Evolutionary conservation across 1,139 yeast genomes (phyloP), one percentile per base, ranked within the genome.

Genomic region (Kodamaea derodonti): DNA sequence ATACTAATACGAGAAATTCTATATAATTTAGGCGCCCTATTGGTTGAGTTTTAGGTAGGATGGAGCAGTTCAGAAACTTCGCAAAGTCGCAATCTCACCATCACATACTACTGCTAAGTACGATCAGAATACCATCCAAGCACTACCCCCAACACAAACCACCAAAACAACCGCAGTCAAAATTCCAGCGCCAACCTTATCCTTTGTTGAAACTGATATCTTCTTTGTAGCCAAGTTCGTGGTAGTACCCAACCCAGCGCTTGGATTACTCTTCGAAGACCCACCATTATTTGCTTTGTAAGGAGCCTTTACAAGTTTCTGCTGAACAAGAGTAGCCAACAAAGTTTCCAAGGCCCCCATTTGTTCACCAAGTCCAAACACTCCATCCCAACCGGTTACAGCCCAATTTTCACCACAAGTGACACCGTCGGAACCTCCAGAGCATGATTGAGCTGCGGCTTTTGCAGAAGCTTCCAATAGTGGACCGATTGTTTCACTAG

Each of bases 181-280:
- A 8, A 60, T 57, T n/a, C 69, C 72, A 4, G 72, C 72, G 32
- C 72, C 72, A 0, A 71, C 72, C 48, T 51, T 65, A 45, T 66
- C 72, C 35, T 57, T 62, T 3, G 54, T 49, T 3, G 58, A 40
- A 20, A 66, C 52, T 1, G 40, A 44, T 16, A 65, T 40, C 35
- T 47, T 46, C 37, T 65, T 63, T 17, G 40, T 33, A 39, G 65
- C 65, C 20, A 45, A 42, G 3, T 29, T 12, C 4, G 38, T 30
- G 15, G 28, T 18, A 4, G 49, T 39, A 38, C 53, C 46, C 30
- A 62, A 40, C 33, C 75, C 76, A 1, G 74, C 73, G 25, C 48
- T 40, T 1, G 59, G 48, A 39, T 68, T 64, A 38, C 83, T 83
- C 3, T 45, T 39, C 2, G 84, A 74, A 3, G 80, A 59, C 43